Evolutionary conservation across 352 stramenopile genomes (phyloP), one percentile per base, ranked within the genome.

Genomic region (Phytophthora constricta): DNA sequence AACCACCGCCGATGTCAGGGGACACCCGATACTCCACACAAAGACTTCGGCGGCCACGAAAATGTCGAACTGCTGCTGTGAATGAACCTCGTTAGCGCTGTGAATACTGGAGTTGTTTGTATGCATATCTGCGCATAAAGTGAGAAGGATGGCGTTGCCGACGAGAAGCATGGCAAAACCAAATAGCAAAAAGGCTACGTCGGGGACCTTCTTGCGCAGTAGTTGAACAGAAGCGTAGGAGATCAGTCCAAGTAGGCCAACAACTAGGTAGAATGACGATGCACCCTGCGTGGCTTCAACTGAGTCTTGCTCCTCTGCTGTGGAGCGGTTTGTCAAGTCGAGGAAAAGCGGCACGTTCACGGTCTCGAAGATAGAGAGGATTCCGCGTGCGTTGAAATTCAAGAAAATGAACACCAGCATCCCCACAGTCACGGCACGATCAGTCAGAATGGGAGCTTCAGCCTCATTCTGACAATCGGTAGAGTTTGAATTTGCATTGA

Each of bases 331-430:
- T 9, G 82, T 82, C 25, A 75, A 59, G 26, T 77, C 54, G 22
- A 85, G 43, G 46, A 88, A 91, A 4, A 90, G 59, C 45, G 81
- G 77, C 11, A 90, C 72, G 62, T 90, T 89, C 22, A 90, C 74
- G n/a, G 81, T 90, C 70, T 91, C 83, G 45, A 90, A 91, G 10
- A 91, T 74, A 4, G 81, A 89, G 14, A 91, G 67, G 47, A 91
- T 89, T 4, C 83, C 81, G 20, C 81, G 72, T 17, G 73, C 71
- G 26, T 73, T 87, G 43, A 89, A 82, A 68, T 91, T 91, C 25
- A 87, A 66, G 34, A 87, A 87, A n/a, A 89, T 83, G 46, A 89
- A 90, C 1, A 87, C 70, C 19, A 80, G 17, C n/a, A 83, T 77
- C 13, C 77, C 82, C 31, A 82, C 56, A 8, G 47, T 62, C 19